Evolutionary conservation across 306 rosid species (phyloP), one percentile per base, ranked within the genome.

Genomic region (Amphicarpaea edgeworthii): DNA sequence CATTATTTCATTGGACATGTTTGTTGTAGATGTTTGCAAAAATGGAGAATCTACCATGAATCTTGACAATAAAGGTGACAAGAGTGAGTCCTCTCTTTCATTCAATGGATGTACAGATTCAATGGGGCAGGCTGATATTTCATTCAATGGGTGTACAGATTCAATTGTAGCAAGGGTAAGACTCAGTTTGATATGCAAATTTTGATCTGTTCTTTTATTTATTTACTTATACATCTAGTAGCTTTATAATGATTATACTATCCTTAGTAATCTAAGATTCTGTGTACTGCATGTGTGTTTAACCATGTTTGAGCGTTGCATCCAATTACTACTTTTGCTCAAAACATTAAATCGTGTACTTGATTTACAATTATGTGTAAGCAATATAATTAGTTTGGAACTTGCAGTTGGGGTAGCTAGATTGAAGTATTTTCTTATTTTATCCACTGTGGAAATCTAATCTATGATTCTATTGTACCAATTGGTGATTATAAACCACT

Each of bases 161-260:
- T 73, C 68, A 41, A 45, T 47, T n/a, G 76, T 32, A 38, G 70
- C 34, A 55, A 54, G 3, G 61, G 85, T 82, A 55, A 53, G 78
- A 50, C 14, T 82, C 74, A 49, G 7, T 15, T 69, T 32, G 16
- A 45, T 45, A 46, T 47, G 72, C 72, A 54, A 26, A 60, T 46
- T 77, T 46, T 46, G 60, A 61, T 58, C 20, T 30, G 5, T n/a
- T 28, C 12, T 28, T 12, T 59, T 58, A 9, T 24, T 26, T 20
- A 20, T 59, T 21, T 23, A 26, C 6, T 14, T 59, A 11, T 42
- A 38, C 24, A 8, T 78, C 12, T 32, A 7, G 4, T 32, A 7
- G 4, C 23, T 73, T 30, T 73, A 23, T 80, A 47, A n/a, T n/a
- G 65, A 49, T 37, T 75, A 12, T 66, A 45, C 37, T 40, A 12